Percentiles rank a stretch among this genome's conserved stretches.
Conservation (phyloP, 257 asterid genomes). For the Salvia splendens region DNA sequence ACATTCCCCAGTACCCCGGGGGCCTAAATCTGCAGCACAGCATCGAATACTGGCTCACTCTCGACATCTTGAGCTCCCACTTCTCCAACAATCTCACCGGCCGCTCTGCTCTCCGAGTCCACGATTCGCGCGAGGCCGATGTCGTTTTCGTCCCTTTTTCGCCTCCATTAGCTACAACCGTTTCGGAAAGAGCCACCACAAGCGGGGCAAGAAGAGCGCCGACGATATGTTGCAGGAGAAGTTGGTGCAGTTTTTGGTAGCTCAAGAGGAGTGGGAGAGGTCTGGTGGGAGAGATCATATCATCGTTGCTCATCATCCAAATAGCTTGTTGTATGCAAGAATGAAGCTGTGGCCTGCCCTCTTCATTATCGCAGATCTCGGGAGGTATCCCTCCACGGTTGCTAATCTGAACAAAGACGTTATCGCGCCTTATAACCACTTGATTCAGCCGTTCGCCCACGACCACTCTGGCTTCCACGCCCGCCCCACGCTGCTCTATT, state of each 20-base stretch:
- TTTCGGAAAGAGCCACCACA: slow-evolving; percentile 47
- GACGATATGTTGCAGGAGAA: slow-evolving; percentile 55
- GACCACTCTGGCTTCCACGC: slow-evolving; percentile 55
- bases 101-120: slow-evolving; percentile 59
- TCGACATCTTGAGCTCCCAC: slow-evolving; percentile 70
- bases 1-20: slow-evolving; percentile 62
- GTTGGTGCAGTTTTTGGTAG: slow-evolving; percentile 54
- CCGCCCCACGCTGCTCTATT: slow-evolving; percentile 69
- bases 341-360: slow-evolving; percentile 76
- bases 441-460: slow-evolving; percentile 43
- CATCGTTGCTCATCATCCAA: slow-evolving; percentile 82
- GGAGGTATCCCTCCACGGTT: slow-evolving; percentile 65
- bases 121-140: slow-evolving; percentile 68
- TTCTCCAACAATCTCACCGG: slow-evolving; percentile 38
- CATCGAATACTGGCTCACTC: slow-evolving; percentile 80
- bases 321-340: slow-evolving; percentile 71
- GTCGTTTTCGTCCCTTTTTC: slow-evolving; percentile 72
- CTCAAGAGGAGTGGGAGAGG: slow-evolving; percentile 71
- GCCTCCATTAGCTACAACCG: slow-evolving; percentile 78
- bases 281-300: slow-evolving; percentile 77
- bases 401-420: slow-evolving; percentile 80
- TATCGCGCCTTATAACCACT: slow-evolving; percentile 80
- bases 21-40: slow-evolving; percentile 87
- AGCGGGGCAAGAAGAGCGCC: slow-evolving; percentile 34
- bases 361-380: slow-evolving; percentile 71